These are phyloP conservation scores for Blastocystis hominis DNA, from an alignment of 352 stramenopile species.

Conservation along the genomic window DNA sequence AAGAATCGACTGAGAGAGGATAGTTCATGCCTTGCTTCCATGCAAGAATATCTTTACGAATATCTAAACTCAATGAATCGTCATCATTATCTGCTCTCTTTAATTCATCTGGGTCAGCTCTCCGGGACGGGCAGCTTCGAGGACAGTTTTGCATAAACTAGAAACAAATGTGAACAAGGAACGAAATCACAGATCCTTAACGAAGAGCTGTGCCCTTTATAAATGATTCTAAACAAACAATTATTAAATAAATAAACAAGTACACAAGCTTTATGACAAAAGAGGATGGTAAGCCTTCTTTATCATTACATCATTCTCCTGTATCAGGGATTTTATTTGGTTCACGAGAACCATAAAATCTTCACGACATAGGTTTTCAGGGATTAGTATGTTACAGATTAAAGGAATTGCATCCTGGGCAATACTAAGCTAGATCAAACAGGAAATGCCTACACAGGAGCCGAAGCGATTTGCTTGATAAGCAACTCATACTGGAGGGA, in stretches of 20 bases:
- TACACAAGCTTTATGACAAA: not conserved
- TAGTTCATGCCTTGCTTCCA: not conserved
- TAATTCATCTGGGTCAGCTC: not conserved
- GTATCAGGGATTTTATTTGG: not conserved
- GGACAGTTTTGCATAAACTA: slow-evolving; percentile 32
- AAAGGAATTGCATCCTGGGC: not conserved
- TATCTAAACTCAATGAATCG: not conserved
- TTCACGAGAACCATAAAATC: not conserved
- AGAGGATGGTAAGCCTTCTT: not conserved
- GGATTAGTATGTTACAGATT: not conserved
- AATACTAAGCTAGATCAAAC: not conserved
- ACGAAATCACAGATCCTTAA: not conserved
- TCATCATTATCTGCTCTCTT: not conserved
- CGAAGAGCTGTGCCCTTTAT: too few species aligned
- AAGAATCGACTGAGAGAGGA: not conserved
- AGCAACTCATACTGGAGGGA: not conserved
- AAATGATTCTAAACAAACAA: not conserved
- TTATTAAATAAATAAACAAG: not conserved
- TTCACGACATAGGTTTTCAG: not conserved
- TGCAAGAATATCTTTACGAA: not conserved
- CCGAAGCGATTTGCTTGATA: slow-evolving; percentile 29
- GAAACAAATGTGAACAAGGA: not conserved
- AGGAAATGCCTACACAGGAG: not conserved
- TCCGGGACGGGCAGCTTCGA: slow-evolving; percentile 10
- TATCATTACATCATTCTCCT: not conserved